phyloP scores from a whole-genome alignment of 352 stramenopile genomes.

The Paralagenidium karlingii region DNA sequence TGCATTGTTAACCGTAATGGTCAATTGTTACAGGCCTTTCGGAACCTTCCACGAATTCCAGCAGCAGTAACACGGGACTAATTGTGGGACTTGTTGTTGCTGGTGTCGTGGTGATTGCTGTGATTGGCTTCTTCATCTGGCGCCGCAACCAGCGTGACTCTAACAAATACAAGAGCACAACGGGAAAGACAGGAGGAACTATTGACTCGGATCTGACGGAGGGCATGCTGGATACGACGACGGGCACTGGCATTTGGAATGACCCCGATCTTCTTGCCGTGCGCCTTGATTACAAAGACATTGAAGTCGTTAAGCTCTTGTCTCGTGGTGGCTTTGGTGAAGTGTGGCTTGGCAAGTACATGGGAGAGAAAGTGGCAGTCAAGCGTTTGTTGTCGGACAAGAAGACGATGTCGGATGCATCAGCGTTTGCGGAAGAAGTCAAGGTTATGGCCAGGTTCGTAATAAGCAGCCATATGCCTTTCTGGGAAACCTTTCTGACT shows the following conservation, averaged over 20 bases:
- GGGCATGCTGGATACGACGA: conserved; percentile 14
- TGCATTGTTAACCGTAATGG: conserved; percentile 2
- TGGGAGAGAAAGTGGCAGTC: conserved; percentile 52
- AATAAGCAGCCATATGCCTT: too few relatives aligned
- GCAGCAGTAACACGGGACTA: conserved; percentile 15
- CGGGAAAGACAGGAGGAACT: conserved; percentile 11
- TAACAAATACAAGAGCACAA: neutral
- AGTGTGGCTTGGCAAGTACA: conserved; percentile 54
- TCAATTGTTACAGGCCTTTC: conserved; percentile 2
- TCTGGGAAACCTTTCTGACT: too few relatives aligned
- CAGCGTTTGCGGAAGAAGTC: conserved; percentile 49
- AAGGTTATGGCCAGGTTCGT: conserved; percentile 38
- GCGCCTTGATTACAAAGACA: conserved; percentile 38
- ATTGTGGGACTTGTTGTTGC: conserved; percentile 31
- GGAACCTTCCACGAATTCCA: neutral
- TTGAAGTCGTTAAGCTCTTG: conserved; percentile 40
- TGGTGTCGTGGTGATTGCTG: conserved; percentile 22
- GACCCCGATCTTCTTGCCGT: conserved; percentile 45
- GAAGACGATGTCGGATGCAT: conserved; percentile 34
- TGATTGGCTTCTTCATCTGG: conserved; percentile 23
- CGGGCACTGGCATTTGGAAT: conserved; percentile 39
- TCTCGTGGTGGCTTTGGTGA: conserved; percentile 60
- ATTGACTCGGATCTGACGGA: conserved; percentile 18
- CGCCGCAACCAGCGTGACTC: neutral
- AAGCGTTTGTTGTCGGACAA: conserved; percentile 44